Base-by-base conservation (phyloP, 2,329 filamentous ascomycete species). In the Davidsoniella australis region DNA sequence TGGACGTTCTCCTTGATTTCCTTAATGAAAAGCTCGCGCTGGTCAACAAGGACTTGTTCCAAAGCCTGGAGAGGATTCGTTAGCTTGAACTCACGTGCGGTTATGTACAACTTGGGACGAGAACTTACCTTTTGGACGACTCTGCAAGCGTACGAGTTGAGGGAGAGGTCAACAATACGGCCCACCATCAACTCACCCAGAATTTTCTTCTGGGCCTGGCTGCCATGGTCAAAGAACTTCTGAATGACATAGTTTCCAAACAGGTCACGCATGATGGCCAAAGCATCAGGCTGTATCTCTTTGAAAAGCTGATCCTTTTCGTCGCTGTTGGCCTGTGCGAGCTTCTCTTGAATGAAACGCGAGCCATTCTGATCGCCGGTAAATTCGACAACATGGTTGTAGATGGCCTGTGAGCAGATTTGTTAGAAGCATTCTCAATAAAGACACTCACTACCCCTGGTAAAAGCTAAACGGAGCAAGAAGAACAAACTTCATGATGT, bases 171-270 rank as follows among this genome's bases (percentile, higher is more conserved):
- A 42, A 84, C 68, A 10, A 96, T 78, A 59, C 88, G 84, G 5
- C 83, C 83, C 62, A 82, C 85, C 87, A 96, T 95, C 62, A 84
- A 79, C 55, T 79, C 78, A 1, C 86, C 87, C 40, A 98, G 66
- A 2, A 83, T 73, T 63, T 82, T 87, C 68, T 98, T 98, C 66
- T 98, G 91, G 0, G 80, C 75, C 63, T 94, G 88, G 57, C 86
- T 93, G 38, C 91, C 89, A 62, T 96, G 86, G 62, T 96, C 89
- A 54, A 96, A 95, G 61, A 96, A 80, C 62, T 95, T 96, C 60
- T 98, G 91, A 38, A 96, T 88, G 36, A 98, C 91, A 60, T 96
- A 98, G 63, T 98, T 98, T 48, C 91, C 91, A 60, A 95, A 98
- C 0, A 96, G 82, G 62, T 96, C 91, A 42, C 82, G 89, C 86